Evolutionary conservation across 2,329 filamentous ascomycete genomes (phyloP), one percentile per base, ranked within the genome.

Genomic region (Incumbomyces lentus): DNA sequence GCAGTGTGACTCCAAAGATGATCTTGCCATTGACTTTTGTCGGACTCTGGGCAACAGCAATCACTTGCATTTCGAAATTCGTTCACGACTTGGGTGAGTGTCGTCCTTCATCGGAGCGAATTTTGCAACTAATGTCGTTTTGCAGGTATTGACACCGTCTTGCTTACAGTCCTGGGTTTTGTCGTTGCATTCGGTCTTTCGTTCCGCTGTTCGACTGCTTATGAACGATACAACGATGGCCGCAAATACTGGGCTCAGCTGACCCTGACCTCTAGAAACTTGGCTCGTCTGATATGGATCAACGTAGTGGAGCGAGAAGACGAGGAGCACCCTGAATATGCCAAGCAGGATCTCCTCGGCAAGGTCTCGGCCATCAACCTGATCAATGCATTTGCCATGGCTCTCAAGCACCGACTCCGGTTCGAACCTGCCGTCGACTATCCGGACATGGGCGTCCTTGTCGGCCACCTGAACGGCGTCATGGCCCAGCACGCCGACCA

Each of bases 391-490:
- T 92, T 85, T 57, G 75, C 84, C n/a, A 72, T 85, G 14, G 68
- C 86, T 1, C 71, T 93, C 49, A 90, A 90, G 68, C 86, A 92
- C 66, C 82, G 80, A 57, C 75, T 93, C 29, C 84, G 86, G 29
- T 90, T 90, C 62, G 86, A 93, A 61, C 86, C 86, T 1, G 86
- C 84, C 57, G 79, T 81, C 30, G 76, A 82, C 44, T 90, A 92
- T 61, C 75, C 81, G 1, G 86, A 92, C 58, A 70, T 93, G 4
- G 68, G 76, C 32, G 76, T 81, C 16, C 71, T 88, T 12, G 74
- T 89, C 26, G 74, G 75, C 13, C 81, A 88, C 59, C 72, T 93
- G 26, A 76, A 86, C 53, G 41, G 41, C 12, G 89, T 84, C 0
- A 86, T 87, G 58, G 84, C 86, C 50, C 79, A 72, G 49, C 67